Evolutionary conservation across 441 rosid species (phyloP).

Genomic region (Brassica hybrid): DNA sequence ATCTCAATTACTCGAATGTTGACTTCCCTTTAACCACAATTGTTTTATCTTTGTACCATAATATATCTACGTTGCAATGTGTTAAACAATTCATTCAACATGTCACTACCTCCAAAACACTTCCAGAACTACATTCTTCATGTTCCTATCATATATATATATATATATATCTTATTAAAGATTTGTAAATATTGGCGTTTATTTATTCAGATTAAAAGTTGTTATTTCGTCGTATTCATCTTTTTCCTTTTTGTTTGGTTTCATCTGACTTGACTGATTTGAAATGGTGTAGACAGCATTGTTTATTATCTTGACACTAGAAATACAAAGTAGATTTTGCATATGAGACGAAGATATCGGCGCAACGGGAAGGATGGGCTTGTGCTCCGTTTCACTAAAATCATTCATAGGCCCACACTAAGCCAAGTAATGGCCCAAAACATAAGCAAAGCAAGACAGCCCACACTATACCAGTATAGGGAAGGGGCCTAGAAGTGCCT

Average conservation of each 20-base stretch:
- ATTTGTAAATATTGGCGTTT: not conserved
- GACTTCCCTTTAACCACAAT: not conserved
- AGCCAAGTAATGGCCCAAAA: not conserved
- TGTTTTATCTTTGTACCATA: not conserved
- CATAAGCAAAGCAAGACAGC: not conserved
- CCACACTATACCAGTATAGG: not conserved
- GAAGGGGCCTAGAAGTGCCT: no score
- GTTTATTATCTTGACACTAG: not conserved
- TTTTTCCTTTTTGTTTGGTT: conserved; percentile 4
- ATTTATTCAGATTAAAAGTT: not conserved
- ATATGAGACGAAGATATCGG: not conserved
- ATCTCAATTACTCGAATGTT: not conserved
- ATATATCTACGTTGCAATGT: not conserved
- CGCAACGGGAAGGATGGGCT: not conserved
- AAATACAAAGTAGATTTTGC: not conserved
- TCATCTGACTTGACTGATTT: not conserved
- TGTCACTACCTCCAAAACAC: not conserved
- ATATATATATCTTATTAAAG: not conserved
- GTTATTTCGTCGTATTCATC: not conserved
- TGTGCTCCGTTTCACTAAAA: not conserved
- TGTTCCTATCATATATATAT: not conserved
- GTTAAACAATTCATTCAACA: not conserved
- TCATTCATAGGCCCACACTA: not conserved
- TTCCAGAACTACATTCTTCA: conserved; percentile 1
- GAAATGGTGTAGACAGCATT: conserved; percentile 6